These are phyloP conservation scores for Calonectria fujianensis DNA, from an alignment of 2,329 filamentous ascomycete genomes.

Conservation along the genomic window DNA sequence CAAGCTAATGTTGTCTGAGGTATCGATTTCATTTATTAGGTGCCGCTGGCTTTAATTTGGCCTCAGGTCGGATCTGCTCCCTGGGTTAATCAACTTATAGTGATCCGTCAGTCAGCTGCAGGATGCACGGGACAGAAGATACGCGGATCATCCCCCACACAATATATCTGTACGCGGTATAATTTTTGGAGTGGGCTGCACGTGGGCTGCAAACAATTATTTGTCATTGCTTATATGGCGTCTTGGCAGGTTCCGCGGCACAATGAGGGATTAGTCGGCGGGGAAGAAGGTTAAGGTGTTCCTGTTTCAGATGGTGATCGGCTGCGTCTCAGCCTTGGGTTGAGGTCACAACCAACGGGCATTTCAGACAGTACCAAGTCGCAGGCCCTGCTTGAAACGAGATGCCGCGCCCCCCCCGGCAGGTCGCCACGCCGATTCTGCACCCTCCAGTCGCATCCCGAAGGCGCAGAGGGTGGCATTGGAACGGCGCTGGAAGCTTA, in stretches of 20 bases:
- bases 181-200: background rate
- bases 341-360: slow-evolving; percentile 39
- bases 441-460: slow-evolving; percentile 33
- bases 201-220: slow-evolving; percentile 33
- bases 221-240: background rate
- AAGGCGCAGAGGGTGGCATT: slow-evolving; percentile 29
- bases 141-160: background rate
- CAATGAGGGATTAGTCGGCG: background rate
- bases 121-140: background rate
- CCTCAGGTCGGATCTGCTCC: background rate
- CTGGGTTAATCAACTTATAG: background rate
- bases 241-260: background rate
- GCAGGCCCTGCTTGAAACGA: slow-evolving; percentile 28
- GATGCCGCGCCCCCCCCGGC: background rate
- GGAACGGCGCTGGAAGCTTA: slow-evolving; percentile 17
- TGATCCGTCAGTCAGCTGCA: background rate
- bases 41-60: background rate
- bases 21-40: background rate
- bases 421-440: slow-evolving; percentile 16
- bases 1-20: background rate
- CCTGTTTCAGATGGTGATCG: slow-evolving; percentile 52
- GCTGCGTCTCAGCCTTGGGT: slow-evolving; percentile 49
- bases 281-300: slow-evolving; percentile 35
- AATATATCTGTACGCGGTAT: background rate
- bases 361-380: slow-evolving; percentile 35